phyloP scores from a whole-genome alignment of 768 basidiomycete genomes.

The Panellus pusillus region DNA sequence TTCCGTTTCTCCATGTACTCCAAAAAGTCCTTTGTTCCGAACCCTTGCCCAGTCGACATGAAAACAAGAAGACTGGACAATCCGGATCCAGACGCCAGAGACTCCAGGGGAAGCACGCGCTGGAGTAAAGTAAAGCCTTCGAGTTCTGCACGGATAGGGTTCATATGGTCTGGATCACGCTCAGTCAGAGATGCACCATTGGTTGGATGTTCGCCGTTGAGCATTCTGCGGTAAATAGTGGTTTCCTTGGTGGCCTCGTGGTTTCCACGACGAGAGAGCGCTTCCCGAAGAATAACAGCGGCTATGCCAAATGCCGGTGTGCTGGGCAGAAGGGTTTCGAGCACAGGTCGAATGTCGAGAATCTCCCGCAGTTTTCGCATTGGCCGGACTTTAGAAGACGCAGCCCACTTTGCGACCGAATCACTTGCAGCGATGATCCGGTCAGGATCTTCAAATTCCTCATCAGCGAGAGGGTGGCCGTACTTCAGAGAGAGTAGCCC shows the following conservation, averaged over 20 bases:
- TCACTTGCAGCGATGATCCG: not conserved
- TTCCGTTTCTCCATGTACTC: no score
- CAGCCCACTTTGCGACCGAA: not conserved
- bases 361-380: no score
- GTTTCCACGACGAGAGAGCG: no score
- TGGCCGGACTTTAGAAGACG: not conserved
- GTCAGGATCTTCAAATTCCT: slow-evolving; percentile 3
- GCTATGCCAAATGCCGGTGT: not conserved
- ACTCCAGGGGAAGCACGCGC: not conserved
- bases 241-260: not conserved
- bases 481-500: slow-evolving; percentile 1
- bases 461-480: not conserved
- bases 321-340: not conserved
- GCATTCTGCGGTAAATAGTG: not conserved
- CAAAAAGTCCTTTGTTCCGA: not conserved
- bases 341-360: not conserved
- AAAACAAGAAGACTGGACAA: slow-evolving; percentile 5
- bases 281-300: slow-evolving; percentile 3
- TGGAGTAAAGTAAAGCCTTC: not conserved
- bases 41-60: slow-evolving; percentile 4
- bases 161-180: slow-evolving; percentile 7
- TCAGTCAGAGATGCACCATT: not conserved
- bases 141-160: slow-evolving; percentile 3
- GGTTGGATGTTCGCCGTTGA: not conserved
- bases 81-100: not conserved